Conservation (phyloP, 176 grass and related monocot species). For the Tillandsia leiboldiana region DNA sequence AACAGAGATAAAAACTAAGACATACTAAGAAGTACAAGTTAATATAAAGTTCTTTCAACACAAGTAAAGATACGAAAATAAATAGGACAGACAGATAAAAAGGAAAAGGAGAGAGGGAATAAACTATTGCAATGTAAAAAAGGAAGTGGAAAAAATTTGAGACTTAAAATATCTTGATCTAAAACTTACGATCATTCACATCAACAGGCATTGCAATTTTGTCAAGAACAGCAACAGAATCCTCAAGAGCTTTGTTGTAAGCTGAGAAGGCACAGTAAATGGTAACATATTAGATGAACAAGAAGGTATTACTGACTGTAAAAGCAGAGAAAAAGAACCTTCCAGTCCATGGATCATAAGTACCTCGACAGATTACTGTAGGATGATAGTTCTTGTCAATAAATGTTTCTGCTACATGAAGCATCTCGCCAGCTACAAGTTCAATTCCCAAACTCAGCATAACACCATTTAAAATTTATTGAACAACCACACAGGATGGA, state of each 20-base stretch:
- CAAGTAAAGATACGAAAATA: slow-evolving; percentile 5
- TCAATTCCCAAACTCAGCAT: background rate
- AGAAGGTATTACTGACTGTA: slow-evolving; percentile 11
- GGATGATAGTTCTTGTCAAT: slow-evolving; percentile 93
- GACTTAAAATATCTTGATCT: background rate
- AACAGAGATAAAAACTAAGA: background rate
- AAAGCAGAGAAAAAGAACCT: slow-evolving; percentile 18
- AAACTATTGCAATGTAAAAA: background rate
- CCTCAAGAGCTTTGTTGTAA: slow-evolving; percentile 87
- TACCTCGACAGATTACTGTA: slow-evolving; percentile 93
- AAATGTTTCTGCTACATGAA: slow-evolving; percentile 85
- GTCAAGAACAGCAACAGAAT: slow-evolving; percentile 73
- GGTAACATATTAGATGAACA: slow-evolving; percentile 7
- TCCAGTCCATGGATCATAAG: background rate
- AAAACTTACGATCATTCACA: slow-evolving; percentile 87
- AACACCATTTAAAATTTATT: background rate
- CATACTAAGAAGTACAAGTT: background rate
- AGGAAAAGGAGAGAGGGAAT: background rate
- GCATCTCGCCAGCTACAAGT: slow-evolving; percentile 92
- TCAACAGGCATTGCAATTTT: slow-evolving; percentile 91
- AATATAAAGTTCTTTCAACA: background rate
- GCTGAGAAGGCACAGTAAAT: slow-evolving; percentile 17
- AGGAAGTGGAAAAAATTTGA: background rate
- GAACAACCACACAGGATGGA: background rate
- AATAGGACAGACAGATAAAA: background rate